These are phyloP conservation scores for Helminthosporium solani DNA, from an alignment of 2,329 filamentous ascomycete genomes.

Conservation along the genomic window DNA sequence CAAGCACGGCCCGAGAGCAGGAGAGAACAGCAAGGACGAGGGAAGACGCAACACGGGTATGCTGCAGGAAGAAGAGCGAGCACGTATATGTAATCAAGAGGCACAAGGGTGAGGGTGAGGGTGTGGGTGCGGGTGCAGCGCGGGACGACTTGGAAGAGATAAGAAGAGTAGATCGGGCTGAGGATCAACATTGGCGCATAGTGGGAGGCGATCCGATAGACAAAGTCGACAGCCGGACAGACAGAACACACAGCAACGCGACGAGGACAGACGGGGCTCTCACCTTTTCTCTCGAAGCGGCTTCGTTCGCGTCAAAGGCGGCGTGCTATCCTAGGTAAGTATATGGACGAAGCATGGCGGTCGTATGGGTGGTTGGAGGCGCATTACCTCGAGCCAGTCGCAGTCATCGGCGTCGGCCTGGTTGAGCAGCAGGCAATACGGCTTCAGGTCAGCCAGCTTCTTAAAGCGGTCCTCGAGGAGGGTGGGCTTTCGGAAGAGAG, in stretches of 20 bases:
- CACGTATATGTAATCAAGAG: too few relatives aligned
- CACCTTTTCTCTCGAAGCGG: slow-evolving; percentile 62
- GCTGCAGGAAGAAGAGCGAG: too few relatives aligned
- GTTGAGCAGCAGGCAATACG: slow-evolving; percentile 73
- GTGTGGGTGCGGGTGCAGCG: too few relatives aligned
- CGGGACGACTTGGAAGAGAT: too few relatives aligned
- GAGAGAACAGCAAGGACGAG: too few relatives aligned
- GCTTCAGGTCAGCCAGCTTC: slow-evolving; percentile 61
- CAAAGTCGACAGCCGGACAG: background rate
- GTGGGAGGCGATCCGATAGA: slow-evolving; percentile 1
- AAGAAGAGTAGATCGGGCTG: too few relatives aligned
- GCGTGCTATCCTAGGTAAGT: slow-evolving; percentile 36
- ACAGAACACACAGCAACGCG: too few relatives aligned
- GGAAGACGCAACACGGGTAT: too few relatives aligned
- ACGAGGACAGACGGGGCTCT: too few relatives aligned
- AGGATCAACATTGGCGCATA: slow-evolving; percentile 6
- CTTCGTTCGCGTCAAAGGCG: slow-evolving; percentile 59
- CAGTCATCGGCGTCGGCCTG: slow-evolving; percentile 65
- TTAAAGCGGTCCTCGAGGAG: slow-evolving; percentile 30
- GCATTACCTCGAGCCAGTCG: slow-evolving; percentile 52
- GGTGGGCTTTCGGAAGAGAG: slow-evolving; percentile 24
- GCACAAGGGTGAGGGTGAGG: too few relatives aligned
- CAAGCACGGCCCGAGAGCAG: too few relatives aligned
- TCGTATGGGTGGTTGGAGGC: background rate
- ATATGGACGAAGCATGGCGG: background rate